Evolutionary conservation across 1,284 basidiomycete species (phyloP), one percentile per base, ranked within the genome.

Genomic region (Pascua guehoae): DNA sequence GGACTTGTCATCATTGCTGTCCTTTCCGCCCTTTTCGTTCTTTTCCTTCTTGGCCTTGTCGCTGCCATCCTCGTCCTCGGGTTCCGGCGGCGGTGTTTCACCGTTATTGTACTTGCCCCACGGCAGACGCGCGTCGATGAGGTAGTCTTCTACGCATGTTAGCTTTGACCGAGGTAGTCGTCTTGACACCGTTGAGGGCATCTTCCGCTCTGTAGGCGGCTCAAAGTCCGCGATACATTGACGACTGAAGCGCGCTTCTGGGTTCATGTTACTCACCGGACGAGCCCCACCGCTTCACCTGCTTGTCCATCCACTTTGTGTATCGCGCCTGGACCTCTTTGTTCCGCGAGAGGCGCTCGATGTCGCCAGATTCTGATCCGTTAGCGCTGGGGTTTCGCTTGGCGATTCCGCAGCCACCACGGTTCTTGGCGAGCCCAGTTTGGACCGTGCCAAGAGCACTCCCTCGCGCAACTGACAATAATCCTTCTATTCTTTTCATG

Each of bases 291-390:
- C 63, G 37, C n/a, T 48, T 62, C 56, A 65, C 66, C 49, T 73
- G 70, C 4, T 62, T 66, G 5, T 41, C 41, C 47, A 61, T 72
- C 75, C 75, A 77, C 18, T 51, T 40, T 51, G 72, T 70, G 51
- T 77, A 77, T 44, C 66, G 63, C 36, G 38, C 58, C 56, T 75
- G 72, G 63, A 77, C 58, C 50, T 66, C 64, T 52, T 69, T 68
- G 55, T 75, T 73, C 17, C 75, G 56, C 63, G 67, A 70, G 15
- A 77, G 58, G 47, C 56, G 48, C 42, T 65, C 70, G 7, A 73
- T 57, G 8, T 65, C 56, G 32, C 67, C 62, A 1, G 45, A 51
- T 18, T 65, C 68, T 68, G 58, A n/a, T 2, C 37, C 17, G 47
- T 38, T n/a, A 48, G 47, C 16, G 24, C 14, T 8, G 41, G 3